These are phyloP conservation scores for Stentor roeselii DNA, from an alignment of 73 alveolate genomes.

Conservation along the genomic window DNA sequence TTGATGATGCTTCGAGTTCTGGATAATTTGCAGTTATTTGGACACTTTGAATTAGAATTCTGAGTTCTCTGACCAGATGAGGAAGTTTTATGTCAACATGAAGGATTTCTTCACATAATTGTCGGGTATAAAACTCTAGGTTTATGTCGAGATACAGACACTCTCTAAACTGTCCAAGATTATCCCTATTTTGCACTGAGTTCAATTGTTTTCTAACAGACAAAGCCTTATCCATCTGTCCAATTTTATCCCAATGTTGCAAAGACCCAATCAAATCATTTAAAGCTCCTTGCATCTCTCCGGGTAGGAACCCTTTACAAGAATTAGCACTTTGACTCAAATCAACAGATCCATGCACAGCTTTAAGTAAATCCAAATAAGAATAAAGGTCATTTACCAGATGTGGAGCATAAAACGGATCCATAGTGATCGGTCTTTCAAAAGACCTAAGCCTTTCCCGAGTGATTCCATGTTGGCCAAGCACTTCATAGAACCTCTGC, in stretches of 20 bases:
- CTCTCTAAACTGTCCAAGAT: constrained; percentile 29
- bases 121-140: constrained; percentile 59
- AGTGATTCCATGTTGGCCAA: constrained; percentile 46
- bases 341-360: constrained; percentile 8
- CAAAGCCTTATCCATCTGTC: background rate
- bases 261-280: background rate
- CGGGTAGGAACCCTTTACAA: background rate
- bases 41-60: constrained; percentile 59
- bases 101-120: constrained; percentile 63
- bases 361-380: constrained; percentile 1
- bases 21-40: constrained; percentile 39
- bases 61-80: constrained; percentile 51
- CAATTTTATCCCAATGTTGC: constrained; percentile 15
- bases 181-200: background rate
- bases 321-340: background rate
- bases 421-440: constrained; percentile 45
- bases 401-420: constrained; percentile 31
- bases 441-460: constrained; percentile 34
- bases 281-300: background rate
- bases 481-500: constrained; percentile 75
- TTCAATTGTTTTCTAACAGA: background rate
- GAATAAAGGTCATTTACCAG: background rate
- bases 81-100: constrained; percentile 59
- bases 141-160: constrained; percentile 67
- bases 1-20: constrained; percentile 55